Evolutionary conservation across 495 filamentous ascomycete genomes (phyloP).

Genomic region (Glonium stellatum): DNA sequence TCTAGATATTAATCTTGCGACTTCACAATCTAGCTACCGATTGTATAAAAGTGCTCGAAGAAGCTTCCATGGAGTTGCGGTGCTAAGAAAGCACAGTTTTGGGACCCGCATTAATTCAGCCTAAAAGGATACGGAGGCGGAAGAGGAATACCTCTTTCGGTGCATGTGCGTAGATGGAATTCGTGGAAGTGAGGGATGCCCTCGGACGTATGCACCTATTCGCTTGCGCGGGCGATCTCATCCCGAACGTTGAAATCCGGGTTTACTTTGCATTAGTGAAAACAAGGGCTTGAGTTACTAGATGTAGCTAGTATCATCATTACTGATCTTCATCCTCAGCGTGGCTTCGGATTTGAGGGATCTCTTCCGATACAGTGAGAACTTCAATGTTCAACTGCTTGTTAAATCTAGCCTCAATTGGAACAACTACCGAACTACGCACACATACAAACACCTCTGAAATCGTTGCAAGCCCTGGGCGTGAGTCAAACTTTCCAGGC

Average conservation of each 20-base stretch:
- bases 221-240: slow-evolving; percentile 1
- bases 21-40: background rate
- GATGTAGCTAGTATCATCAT: too few relatives aligned
- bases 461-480: too few relatives aligned
- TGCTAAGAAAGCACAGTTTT: background rate
- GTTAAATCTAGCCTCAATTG: too few relatives aligned
- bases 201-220: background rate
- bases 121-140: background rate
- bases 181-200: background rate
- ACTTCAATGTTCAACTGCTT: too few relatives aligned
- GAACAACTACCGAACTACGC: too few relatives aligned
- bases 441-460: too few relatives aligned
- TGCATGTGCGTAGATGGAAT: background rate
- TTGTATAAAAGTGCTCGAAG: background rate
- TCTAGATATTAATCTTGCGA: background rate
- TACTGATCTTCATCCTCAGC: too few relatives aligned
- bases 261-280: background rate
- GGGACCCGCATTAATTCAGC: background rate
- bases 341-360: too few relatives aligned
- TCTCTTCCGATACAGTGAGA: too few relatives aligned
- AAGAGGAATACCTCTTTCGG: background rate
- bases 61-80: background rate
- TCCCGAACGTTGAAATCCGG: background rate
- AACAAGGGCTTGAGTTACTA: too few relatives aligned
- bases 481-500: too few relatives aligned